These are phyloP conservation scores for Backusella morwellensis DNA, from an alignment of 192 early-diverging fungal genomes.

Conservation along the genomic window DNA sequence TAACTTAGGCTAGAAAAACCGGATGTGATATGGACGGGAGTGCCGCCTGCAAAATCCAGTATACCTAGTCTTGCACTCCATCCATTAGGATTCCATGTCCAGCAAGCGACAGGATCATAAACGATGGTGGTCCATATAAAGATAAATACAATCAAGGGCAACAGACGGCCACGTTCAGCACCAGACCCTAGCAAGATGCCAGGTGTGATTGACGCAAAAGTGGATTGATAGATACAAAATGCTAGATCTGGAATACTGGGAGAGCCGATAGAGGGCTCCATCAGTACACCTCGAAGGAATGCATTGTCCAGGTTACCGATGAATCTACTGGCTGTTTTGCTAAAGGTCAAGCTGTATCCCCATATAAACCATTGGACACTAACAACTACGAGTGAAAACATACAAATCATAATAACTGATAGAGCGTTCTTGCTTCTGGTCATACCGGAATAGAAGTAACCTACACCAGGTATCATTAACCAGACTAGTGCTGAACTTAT, in stretches of 20 bases:
- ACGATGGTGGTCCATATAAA: conserved; percentile 93
- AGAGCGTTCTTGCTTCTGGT: conserved; percentile 89
- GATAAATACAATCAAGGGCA: conserved; percentile 86
- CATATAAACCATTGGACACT: conserved; percentile 74
- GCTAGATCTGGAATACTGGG: conserved; percentile 69
- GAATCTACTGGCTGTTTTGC: conserved; percentile 65
- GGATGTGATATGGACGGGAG: conserved; percentile 91
- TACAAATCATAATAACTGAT: conserved; percentile 80
- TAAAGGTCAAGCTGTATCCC: conserved; percentile 87
- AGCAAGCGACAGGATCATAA: conserved; percentile 92
- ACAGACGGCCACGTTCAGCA: conserved; percentile 85
- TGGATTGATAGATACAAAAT: conserved; percentile 82
- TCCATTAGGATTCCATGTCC: conserved; percentile 88
- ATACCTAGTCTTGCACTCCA: conserved; percentile 72
- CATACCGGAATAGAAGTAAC: conserved; percentile 96
- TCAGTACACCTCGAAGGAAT: conserved; percentile 57
- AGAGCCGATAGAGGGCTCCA: conserved; percentile 52
- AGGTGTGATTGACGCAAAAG: conserved; percentile 90
- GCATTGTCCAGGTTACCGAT: conserved; percentile 83
- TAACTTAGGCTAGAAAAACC: conserved; percentile 89
- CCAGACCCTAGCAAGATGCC: conserved; percentile 89
- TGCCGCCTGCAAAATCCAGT: conserved; percentile 97
- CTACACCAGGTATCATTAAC: conserved; percentile 93
- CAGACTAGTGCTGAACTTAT: conserved; percentile 26
- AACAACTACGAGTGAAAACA: conserved; percentile 80